Base-by-base conservation (phyloP, 2,329 filamentous ascomycete genomes). In the Penicillium oxalicum region DNA sequence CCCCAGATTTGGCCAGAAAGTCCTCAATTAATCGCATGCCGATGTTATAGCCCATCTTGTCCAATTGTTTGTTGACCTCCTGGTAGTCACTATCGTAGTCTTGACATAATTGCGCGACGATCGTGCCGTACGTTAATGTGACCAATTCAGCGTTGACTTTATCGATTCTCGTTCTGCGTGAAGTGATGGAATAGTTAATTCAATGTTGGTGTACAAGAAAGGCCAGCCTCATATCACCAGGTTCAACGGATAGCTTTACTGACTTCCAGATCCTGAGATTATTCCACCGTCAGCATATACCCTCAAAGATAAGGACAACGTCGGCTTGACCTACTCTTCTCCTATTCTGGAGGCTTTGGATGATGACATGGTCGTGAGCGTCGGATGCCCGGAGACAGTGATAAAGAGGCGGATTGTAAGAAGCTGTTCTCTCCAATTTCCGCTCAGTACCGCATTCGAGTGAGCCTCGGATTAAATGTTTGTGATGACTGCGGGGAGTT, bases 41-140 rank as follows among this genome's bases (percentile, higher is more conserved):
- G 56, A 98, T 98, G 64, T 97, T 97, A 74, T 97, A 96, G 47
- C 93, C 93, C 93, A 98, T 98, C 74, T 91, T 94, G 67, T 98
- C 93, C 39, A 98, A 80, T 70, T 98, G 93, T 70, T 91, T 90
- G 74, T 98, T 98, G 67, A 98, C 91, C 69, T 97, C 90, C 44
- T 82, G 77, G 67, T 98, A 98, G 73, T 97, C 89, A 62, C 82
- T 84, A 61, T 96, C 90, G 68, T 91, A 95, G 75, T 98, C 93
- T 70, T 91, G 91, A 76, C 91, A 97, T 57, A 98, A 78, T 70
- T 97, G 91, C 49, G 90, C 88, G 49, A 98, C 93, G 55, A 98
- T 94, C 25, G 93, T 97, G 65, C 93, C 93, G 70, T 98, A 98
- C 29, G 93, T 98, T 62, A 98, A 80, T 40, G 91, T 96, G 45